Base-by-base conservation (phyloP, 345 rosid genomes). In the Hirschfeldia incana region DNA sequence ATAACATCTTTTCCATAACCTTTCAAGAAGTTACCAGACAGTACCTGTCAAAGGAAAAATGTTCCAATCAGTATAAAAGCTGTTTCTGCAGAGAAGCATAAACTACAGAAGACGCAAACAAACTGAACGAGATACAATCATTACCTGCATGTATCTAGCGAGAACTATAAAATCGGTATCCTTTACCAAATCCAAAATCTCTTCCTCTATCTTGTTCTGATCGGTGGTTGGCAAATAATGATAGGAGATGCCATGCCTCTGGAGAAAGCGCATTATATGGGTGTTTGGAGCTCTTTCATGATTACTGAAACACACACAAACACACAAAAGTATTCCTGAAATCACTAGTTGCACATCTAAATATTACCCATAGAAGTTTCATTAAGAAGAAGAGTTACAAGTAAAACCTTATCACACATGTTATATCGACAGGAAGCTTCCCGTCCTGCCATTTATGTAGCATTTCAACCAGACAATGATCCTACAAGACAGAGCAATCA, bases 141-240 rank as follows among this genome's bases (percentile, higher is more conserved):
- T 36, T 32, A 95, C 99, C 98, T 95, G 99, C 98, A 95, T 95
- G 83, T 95, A 95, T 85, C 98, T 91, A 62, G 98, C 99, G 32
- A 93, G 98, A 65, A 95, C 94, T 71, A 95, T 63, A 79, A 95
- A 95, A 82, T 95, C 97, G 5, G 97, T 95, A 79, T 85, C 82
- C 85, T 84, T 87, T 33, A 93, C 93, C 89, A 95, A 83, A 57
- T 86, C 92, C 86, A 93, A 78, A 70, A 91, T 89, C 85, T 93
- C 93, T 62, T 70, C 87, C 77, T 93, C 99, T 81, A 90, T 86
- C 74, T 89, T 80, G 67, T 87, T 84, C 63, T 86, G 94, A 30
- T 83, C 69, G 49, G 83, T 86, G 70, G 90, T 87, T 12, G 37
- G 72, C 84, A 95, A 74, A 84, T 69, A 85, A 87, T 93, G 94